Evolutionary conservation across 345 rosid genomes (phyloP).

Genomic region (thale cress (Arabidopsis thaliana)): DNA sequence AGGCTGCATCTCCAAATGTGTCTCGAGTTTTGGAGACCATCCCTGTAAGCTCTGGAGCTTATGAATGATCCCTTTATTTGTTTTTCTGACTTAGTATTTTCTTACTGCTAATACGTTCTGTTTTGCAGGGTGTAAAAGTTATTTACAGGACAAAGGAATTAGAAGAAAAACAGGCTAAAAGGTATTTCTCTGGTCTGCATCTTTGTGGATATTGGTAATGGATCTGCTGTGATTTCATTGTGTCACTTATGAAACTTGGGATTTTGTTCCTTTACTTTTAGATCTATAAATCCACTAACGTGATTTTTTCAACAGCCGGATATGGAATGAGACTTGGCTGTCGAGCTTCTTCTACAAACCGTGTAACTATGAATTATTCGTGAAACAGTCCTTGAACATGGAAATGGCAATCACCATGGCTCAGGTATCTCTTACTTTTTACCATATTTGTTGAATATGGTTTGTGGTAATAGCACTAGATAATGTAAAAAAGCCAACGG

Average conservation of each 20-base stretch:
- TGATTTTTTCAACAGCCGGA: conserved; percentile 58
- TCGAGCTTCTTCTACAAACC: conserved; percentile 93
- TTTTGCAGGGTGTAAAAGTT: conserved; percentile 78
- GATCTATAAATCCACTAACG: conserved; percentile 4
- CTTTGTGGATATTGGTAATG: conserved; percentile 19
- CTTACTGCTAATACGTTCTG: conserved; percentile 5
- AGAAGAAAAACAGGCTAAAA: conserved; percentile 87
- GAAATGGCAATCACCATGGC: conserved; percentile 98
- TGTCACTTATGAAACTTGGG: background rate
- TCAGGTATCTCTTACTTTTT: conserved; percentile 66
- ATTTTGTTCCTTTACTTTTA: background rate
- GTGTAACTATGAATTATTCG: conserved; percentile 91
- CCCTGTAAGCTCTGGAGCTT: conserved; percentile 49
- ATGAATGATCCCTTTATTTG: conserved; percentile 13
- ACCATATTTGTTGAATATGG: background rate
- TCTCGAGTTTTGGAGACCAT: conserved; percentile 77
- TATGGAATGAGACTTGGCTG: conserved; percentile 98
- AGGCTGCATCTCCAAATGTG: conserved; percentile 76
- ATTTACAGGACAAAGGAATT: conserved; percentile 80
- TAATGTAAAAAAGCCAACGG: background rate
- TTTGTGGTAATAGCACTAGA: background rate
- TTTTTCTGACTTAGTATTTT: conserved; percentile 2
- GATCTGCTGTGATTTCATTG: background rate
- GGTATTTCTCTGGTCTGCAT: conserved; percentile 49
- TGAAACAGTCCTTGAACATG: conserved; percentile 97